Percentiles rank a stretch among this genome's conserved stretches.
Evolutionary conservation across 805 yeast genomes (phyloP).

Genomic region (Teunomyces gatunensis): DNA sequence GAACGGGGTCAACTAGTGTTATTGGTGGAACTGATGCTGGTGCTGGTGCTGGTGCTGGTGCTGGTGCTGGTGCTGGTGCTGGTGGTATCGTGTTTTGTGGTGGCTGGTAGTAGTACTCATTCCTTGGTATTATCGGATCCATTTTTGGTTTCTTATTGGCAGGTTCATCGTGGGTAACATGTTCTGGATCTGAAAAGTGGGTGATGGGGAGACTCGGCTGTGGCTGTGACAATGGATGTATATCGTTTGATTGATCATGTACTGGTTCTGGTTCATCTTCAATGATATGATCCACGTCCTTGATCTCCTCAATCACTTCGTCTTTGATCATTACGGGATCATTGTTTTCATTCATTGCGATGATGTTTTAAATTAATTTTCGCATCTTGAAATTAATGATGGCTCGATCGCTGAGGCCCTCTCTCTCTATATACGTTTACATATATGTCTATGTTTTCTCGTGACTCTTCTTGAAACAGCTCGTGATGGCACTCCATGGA

Average conservation of each 20-base stretch:
- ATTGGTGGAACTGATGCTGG: neutral
- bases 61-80: neutral
- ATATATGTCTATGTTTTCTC: neutral
- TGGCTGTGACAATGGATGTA: neutral
- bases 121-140: neutral
- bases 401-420: no score
- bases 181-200: neutral
- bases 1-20: neutral
- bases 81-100: neutral
- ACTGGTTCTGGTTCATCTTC: neutral
- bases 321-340: neutral
- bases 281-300: neutral
- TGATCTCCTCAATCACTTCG: neutral
- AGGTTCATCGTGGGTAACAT: neutral
- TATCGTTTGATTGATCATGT: neutral
- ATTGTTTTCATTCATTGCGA: neutral
- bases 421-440: no score
- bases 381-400: neutral
- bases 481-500: neutral
- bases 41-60: neutral
- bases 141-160: neutral
- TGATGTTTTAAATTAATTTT: neutral
- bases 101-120: neutral
- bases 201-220: neutral
- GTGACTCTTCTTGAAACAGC: slow-evolving; percentile 3